Percentiles rank a stretch among this genome's conserved stretches.
Conservation (phyloP, 495 filamentous ascomycete species). For the Hyaloscypha hepaticicola region DNA sequence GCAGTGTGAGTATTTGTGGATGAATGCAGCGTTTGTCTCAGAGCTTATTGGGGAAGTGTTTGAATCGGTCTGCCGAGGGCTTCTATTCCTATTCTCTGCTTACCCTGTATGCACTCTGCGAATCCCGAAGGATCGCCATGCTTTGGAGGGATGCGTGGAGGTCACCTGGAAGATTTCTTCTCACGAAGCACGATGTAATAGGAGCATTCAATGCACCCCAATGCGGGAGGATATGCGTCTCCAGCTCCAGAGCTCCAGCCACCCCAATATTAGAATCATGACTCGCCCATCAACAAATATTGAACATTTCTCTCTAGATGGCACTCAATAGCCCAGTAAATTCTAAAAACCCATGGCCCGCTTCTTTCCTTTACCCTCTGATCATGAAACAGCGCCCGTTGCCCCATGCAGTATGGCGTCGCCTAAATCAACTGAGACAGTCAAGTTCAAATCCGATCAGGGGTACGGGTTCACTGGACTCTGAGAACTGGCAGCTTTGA, state of each 20-base stretch:
- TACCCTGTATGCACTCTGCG: not conserved
- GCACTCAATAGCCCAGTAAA: not conserved
- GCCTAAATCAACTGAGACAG: not conserved
- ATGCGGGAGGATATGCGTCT: not conserved
- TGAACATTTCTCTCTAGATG: not conserved
- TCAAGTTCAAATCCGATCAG: not conserved
- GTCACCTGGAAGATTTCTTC: conserved; percentile 33
- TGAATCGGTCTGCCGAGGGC: not conserved
- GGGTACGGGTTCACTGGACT: not conserved
- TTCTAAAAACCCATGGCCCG: conserved; percentile 17
- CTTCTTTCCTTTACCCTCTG: not conserved
- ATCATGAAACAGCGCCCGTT: conserved; percentile 18
- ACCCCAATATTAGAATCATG: not conserved
- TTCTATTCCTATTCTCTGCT: not conserved
- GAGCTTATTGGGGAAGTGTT: not conserved
- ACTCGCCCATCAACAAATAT: not conserved
- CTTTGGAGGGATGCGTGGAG: conserved; percentile 1
- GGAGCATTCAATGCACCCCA: not conserved
- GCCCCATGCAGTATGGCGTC: not conserved
- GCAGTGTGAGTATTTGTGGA: not conserved
- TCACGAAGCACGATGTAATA: not conserved
- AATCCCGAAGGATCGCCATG: conserved; percentile 31
- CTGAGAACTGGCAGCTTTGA: not conserved
- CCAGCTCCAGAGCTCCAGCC: not conserved
- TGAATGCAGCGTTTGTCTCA: not conserved